Conservation (phyloP, 2,329 filamentous ascomycete genomes). For the Cladophialophora chaetospira region DNA sequence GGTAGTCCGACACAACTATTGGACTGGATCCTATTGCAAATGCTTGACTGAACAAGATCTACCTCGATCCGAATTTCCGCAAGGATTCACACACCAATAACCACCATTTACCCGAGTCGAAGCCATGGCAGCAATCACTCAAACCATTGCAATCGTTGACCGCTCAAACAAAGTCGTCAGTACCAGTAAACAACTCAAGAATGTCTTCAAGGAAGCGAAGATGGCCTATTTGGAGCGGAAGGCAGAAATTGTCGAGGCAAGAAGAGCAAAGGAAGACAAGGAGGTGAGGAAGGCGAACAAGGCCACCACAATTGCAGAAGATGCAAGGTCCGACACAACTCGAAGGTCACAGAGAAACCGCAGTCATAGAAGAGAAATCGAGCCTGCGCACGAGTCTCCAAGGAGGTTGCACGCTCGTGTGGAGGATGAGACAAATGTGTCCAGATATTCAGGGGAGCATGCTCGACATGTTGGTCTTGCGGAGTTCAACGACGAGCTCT, state of each 20-base stretch:
- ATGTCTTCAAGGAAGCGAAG: conserved; percentile 89
- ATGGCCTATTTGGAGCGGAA: conserved; percentile 86
- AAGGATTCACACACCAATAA: no score
- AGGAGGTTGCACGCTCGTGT: conserved; percentile 7
- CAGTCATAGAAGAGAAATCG: conserved; percentile 20
- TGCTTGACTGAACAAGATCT: no score
- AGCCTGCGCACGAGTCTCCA: conserved; percentile 33
- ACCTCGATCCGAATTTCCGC: no score
- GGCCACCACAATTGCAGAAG: conserved; percentile 50
- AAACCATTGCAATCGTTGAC: conserved; percentile 88
- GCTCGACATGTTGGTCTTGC: conserved; percentile 23
- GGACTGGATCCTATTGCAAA: neutral
- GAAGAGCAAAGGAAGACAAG: conserved; percentile 61
- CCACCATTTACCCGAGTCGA: neutral
- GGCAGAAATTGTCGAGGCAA: conserved; percentile 73
- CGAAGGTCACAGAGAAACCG: conserved; percentile 37
- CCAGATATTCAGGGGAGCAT: neutral
- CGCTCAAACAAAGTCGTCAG: conserved; percentile 88
- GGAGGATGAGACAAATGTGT: neutral
- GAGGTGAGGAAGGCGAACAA: conserved; percentile 62
- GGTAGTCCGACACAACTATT: conserved; percentile 1
- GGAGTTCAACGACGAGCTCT: conserved; percentile 32
- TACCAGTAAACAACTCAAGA: conserved; percentile 85
- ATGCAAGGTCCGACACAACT: conserved; percentile 49
- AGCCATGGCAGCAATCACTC: conserved; percentile 49